Base-by-base conservation (phyloP, 192 early-diverging fungal genomes). In the Gamsiella multidivaricata region DNA sequence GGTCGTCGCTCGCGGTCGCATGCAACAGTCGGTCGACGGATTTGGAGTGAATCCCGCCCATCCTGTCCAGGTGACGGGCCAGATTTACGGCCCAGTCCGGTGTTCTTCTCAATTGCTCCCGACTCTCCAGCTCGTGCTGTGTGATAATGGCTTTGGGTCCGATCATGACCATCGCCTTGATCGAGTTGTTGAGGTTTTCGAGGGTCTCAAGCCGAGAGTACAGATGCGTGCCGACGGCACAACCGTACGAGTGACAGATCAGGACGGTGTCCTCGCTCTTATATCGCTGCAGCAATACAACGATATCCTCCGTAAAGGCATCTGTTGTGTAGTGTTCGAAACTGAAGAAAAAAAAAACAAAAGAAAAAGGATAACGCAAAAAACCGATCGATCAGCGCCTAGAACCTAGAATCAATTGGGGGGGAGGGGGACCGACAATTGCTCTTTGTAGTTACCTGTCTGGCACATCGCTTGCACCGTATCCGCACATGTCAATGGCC, bases 241-340 rank as follows among this genome's bases (percentile, higher is more conserved):
- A 88, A 0, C 87, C 87, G 62, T 85, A 88, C 1, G 87, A 88
- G 42, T 88, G 87, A 0, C 82, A 82, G 47, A 88, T 82, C 20
- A 88, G 70, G 31, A 88, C 82, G 0, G 80, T 87, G 4, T 70
- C 66, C 6, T 83, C 65, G 52, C 81, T 81, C 39, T 76, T 78
- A 64, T 87, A 88, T 25, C 82, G 54, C 36, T 80, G 69, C 5
- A 86, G 52, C 18, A 88, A 52, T 7, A 67, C 56, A 11, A 71
- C 47, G 4, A 88, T 59, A 58, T 87, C 84, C 8, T 85, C 59
- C 0, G 84, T 82, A 18, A 85, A 63, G 26, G 83, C 65, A 28
- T 79, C 71, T 5, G 85, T 84, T 2, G 73, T 84, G 41, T 88
- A 88, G 43, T 81, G 58, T 10, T 68, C 55, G 69, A 50, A 83